Base-by-base conservation (phyloP, 2,329 filamentous ascomycete genomes). In the Cryphonectria nitschkei region DNA sequence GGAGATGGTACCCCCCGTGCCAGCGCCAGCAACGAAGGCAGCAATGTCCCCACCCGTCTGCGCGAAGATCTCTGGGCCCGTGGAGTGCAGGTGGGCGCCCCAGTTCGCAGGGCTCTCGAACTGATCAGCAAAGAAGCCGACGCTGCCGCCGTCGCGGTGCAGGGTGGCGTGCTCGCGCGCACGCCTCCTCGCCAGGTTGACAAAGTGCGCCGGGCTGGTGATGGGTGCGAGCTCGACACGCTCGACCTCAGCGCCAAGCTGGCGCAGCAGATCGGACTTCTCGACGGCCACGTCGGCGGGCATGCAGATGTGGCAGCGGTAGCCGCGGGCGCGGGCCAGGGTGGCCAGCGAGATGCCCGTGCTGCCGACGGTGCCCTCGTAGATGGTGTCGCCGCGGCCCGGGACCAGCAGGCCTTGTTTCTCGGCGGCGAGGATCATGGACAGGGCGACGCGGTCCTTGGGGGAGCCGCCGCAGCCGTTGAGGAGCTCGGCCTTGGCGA, bases 221-320 rank as follows among this genome's bases (percentile, higher is more conserved):
- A 99, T 99, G 71, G 95, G 95, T 13, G 95, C 95, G 16, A 96
- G 94, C 7, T 91, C 88, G 2, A 99, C 95, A 68, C 94, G 89
- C 84, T 98, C 95, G 39, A 99, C 95, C n/a, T 89, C 89, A 58
- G 96, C 96, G 76, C 96, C 96, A 14, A 99, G 89, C 79, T 96
- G 95, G 74, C 92, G 87, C 61, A 99, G 89, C 56, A 99, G 88
- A 76, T 95, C 91, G 6, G 92, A 93, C 81, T 99, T 99, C 81
- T 99, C 96, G 70, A 86, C 84, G 70, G 92, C 90, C 84, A 97
- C 92, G 83, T 99, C 96, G 78, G 93, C 90, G 64, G 96, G 95
- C 94, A 99, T 98, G 84, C 94, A 98, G 75, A 99, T 98, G 81
- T 98, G 93, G 43, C 94, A 94, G 74, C 91, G 88, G 83, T 98